Percentiles rank a stretch among this genome's conserved stretches.
Conservation (phyloP, 345 rosid genomes). For the Salix caprea region DNA sequence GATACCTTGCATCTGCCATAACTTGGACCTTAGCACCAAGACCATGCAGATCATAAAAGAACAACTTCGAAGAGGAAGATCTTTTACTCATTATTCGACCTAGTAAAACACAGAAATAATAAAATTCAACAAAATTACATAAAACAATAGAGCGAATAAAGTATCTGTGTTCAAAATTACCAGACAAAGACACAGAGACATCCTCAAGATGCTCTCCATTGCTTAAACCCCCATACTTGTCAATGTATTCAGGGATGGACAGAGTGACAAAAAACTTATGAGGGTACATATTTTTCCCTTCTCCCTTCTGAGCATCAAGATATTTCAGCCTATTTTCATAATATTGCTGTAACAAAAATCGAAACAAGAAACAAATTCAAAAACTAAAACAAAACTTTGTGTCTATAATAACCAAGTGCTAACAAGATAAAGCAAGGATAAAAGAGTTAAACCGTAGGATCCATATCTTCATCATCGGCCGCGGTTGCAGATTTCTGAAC, state of each 20-base stretch:
- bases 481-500: constrained; percentile 23
- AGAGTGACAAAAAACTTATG: constrained; percentile 61
- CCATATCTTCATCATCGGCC: constrained; percentile 96
- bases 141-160: neutral
- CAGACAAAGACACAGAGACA: constrained; percentile 57
- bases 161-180: constrained; percentile 25
- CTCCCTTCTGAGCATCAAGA: constrained; percentile 60
- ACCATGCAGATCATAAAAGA: constrained; percentile 82
- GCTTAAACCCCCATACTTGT: constrained; percentile 51
- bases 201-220: constrained; percentile 76
- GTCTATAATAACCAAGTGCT: neutral
- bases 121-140: neutral
- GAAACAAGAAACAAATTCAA: neutral
- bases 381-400: neutral
- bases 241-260: constrained; percentile 59
- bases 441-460: constrained; percentile 60
- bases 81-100: constrained; percentile 94
- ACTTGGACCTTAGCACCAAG: constrained; percentile 81
- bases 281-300: constrained; percentile 78
- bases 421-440: neutral
- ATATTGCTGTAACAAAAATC: constrained; percentile 65
- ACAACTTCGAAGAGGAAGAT: constrained; percentile 77
- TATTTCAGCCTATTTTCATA: constrained; percentile 70
- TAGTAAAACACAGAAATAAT: constrained; percentile 20
- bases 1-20: constrained; percentile 90